Conservation (phyloP, 83 land plant genomes). For the Thuja plicata region DNA sequence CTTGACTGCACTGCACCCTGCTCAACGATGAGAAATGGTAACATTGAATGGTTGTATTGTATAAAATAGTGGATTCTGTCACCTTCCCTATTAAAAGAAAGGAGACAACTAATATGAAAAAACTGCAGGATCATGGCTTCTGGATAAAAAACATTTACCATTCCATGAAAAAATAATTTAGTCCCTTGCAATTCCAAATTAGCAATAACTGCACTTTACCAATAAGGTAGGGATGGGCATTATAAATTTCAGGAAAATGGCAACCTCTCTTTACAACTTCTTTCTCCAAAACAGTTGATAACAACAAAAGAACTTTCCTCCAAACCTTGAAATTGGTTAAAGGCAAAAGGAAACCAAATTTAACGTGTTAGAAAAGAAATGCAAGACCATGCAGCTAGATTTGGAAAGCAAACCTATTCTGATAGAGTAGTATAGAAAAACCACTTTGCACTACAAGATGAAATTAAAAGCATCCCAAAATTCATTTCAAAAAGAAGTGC, state of each 20-base stretch:
- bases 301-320: not conserved
- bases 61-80: too few species aligned
- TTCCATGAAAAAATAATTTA: too few species aligned
- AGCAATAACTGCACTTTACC: not conserved
- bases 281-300: not conserved
- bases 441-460: not conserved
- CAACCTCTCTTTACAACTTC: not conserved
- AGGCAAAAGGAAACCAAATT: not conserved
- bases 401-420: not conserved
- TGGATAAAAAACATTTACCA: too few species aligned
- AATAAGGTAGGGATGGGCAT: not conserved
- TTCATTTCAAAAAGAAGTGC: not conserved
- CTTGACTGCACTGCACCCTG: too few species aligned
- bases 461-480: not conserved
- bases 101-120: too few species aligned
- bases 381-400: not conserved
- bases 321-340: not conserved
- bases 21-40: too few species aligned
- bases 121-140: too few species aligned
- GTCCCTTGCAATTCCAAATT: not conserved
- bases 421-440: not conserved
- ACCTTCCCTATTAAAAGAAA: too few species aligned
- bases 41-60: too few species aligned
- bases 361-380: not conserved
- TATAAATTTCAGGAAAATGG: not conserved